Conservation (phyloP, 106 monocot species). For the Vanilla planifolia region DNA sequence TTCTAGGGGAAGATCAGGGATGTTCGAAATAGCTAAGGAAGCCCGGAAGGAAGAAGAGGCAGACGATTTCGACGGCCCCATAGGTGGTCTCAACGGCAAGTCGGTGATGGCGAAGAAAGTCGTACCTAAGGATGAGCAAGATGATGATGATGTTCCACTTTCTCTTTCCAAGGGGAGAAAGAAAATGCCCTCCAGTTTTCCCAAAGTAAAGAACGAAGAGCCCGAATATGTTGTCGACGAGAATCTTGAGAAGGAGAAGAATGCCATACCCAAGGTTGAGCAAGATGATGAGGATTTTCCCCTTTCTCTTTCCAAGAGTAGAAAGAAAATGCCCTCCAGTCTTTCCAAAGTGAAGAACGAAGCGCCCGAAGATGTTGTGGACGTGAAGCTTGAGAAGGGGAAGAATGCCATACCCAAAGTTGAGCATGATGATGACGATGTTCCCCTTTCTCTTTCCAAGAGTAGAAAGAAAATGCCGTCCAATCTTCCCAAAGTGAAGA, state of each 20-base stretch:
- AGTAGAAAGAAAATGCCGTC: constrained; percentile 19
- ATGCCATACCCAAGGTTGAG: not conserved
- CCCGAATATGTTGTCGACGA: too few relatives aligned
- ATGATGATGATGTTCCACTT: constrained; percentile 30
- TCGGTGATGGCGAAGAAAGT: not conserved
- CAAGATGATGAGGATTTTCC: constrained; percentile 29
- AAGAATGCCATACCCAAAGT: not conserved
- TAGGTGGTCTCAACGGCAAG: not conserved
- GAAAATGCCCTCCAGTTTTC: constrained; percentile 10
- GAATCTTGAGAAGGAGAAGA: constrained; percentile 2
- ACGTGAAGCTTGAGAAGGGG: constrained; percentile 18
- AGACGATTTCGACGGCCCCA: constrained; percentile 4
- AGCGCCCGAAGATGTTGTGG: constrained; percentile 16
- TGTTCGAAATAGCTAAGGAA: not conserved
- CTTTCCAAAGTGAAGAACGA: constrained; percentile 27
- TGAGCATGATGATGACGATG: constrained; percentile 25
- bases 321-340: constrained; percentile 18
- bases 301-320: constrained; percentile 21
- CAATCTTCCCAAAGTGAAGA: constrained; percentile 22
- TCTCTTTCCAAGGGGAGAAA: constrained; percentile 25
- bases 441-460: constrained; percentile 21
- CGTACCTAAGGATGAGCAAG: not conserved
- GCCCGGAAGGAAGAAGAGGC: constrained; percentile 1
- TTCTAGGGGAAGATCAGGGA: too few relatives aligned
- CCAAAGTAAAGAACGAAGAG: constrained; percentile 35